Evolutionary conservation across 805 yeast species (phyloP).

Genomic region (Starmera caribaea): DNA sequence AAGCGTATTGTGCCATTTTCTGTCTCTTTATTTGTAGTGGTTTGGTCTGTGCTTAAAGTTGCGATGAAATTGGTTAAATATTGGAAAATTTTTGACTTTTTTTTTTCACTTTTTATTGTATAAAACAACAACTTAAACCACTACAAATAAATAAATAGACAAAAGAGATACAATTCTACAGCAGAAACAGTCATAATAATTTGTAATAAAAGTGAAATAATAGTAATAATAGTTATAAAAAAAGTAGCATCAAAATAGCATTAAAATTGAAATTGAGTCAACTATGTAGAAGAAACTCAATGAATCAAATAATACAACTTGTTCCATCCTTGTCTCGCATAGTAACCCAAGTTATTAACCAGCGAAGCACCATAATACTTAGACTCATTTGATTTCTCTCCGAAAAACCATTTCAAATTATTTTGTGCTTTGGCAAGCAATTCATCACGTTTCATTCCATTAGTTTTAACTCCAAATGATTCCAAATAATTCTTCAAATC

Average conservation of each 20-base stretch:
- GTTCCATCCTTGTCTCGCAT: background rate
- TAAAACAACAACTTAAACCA: too few relatives aligned
- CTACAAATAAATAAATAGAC: too few relatives aligned
- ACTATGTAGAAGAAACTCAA: too few relatives aligned
- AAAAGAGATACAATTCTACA: too few relatives aligned
- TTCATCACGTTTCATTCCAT: slow-evolving; percentile 22
- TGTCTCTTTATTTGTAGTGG: background rate
- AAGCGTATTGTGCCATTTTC: slow-evolving; percentile 46
- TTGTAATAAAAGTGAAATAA: too few relatives aligned
- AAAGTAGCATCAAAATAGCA: too few relatives aligned
- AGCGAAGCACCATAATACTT: slow-evolving; percentile 1
- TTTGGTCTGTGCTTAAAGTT: background rate
- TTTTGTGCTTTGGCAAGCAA: slow-evolving; percentile 29
- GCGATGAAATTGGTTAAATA: background rate
- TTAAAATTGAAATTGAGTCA: too few relatives aligned
- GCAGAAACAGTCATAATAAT: too few relatives aligned
- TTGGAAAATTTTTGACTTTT: background rate
- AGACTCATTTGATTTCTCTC: slow-evolving; percentile 11
- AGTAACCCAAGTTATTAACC: background rate
- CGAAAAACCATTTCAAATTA: slow-evolving; percentile 30
- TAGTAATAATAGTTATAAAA: too few relatives aligned
- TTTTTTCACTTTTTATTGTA: too few relatives aligned
- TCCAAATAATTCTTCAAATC: slow-evolving; percentile 32
- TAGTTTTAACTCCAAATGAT: slow-evolving; percentile 30
- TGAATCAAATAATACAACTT: background rate